Percentiles rank a stretch among this genome's conserved stretches.
These are phyloP conservation scores for Lophiostoma macrostomum DNA, from an alignment of 495 filamentous ascomycete species.

Conservation along the genomic window DNA sequence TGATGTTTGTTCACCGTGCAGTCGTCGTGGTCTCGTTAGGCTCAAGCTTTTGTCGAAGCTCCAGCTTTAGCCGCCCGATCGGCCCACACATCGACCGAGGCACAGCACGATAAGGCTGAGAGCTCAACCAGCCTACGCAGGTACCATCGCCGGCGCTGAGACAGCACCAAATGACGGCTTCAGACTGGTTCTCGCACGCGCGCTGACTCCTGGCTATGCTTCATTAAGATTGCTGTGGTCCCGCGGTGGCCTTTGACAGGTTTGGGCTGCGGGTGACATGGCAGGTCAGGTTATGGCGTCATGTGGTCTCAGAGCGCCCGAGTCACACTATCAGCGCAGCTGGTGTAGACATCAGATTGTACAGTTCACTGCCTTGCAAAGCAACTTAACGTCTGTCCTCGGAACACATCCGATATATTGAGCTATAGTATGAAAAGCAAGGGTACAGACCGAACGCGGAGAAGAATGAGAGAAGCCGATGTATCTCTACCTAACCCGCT, in stretches of 20 bases:
- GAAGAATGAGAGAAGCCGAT: slow-evolving; percentile 4
- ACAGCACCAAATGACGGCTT: not conserved
- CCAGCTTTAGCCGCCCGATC: no score
- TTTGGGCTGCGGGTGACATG: not conserved
- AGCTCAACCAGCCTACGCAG: slow-evolving; percentile 8
- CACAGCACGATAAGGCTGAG: not conserved
- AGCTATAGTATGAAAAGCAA: slow-evolving; percentile 10
- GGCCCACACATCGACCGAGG: no score
- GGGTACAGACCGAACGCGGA: not conserved
- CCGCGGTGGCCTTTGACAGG: not conserved
- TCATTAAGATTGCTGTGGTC: not conserved
- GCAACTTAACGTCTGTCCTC: not conserved
- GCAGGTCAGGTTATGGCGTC: slow-evolving; percentile 7
- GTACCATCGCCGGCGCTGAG: slow-evolving; percentile 9
- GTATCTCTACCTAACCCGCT: slow-evolving; percentile 5
- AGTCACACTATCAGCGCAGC: slow-evolving; percentile 11
- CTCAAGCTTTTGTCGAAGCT: not conserved
- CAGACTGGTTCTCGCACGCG: no score
- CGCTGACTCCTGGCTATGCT: no score
- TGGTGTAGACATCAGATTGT: not conserved
- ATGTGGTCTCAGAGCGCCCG: slow-evolving; percentile 12
- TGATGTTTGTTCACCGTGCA: no score
- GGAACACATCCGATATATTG: slow-evolving; percentile 8
- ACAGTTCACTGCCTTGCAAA: not conserved
- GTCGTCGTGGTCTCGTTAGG: no score